Conservation (phyloP, 2,329 filamentous ascomycete species). For the Waltergamsia citrina region DNA sequence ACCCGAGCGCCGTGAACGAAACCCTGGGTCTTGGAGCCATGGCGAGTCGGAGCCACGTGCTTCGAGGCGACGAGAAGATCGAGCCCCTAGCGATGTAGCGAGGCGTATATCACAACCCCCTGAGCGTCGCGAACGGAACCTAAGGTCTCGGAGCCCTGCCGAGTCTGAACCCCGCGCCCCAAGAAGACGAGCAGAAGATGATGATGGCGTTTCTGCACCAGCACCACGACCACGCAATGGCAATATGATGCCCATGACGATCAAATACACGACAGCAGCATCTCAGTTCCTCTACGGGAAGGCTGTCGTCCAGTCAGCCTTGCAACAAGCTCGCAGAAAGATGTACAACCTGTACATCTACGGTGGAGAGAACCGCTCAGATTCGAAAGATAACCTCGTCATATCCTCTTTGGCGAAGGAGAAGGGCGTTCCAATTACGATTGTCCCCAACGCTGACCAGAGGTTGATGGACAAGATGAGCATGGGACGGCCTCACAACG, state of each 20-base stretch:
- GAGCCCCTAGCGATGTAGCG: not conserved
- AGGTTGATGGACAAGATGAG: slow-evolving; percentile 77
- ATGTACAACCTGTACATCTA: slow-evolving; percentile 81
- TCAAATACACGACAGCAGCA: slow-evolving; percentile 66
- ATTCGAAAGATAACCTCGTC: slow-evolving; percentile 31
- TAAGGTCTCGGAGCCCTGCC: no score
- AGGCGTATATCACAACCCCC: no score
- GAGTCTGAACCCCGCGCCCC: no score
- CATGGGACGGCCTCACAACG: slow-evolving; percentile 77
- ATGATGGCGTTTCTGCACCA: not conserved
- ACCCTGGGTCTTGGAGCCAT: no score
- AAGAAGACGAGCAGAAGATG: not conserved
- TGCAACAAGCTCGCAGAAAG: slow-evolving; percentile 57
- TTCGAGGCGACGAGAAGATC: not conserved
- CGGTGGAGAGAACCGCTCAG: slow-evolving; percentile 43
- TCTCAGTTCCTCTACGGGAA: slow-evolving; percentile 88
- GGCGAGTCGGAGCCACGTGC: no score
- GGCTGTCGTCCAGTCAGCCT: slow-evolving; percentile 69
- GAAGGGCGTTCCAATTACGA: slow-evolving; percentile 42
- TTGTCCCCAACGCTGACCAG: slow-evolving; percentile 51
- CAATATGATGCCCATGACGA: slow-evolving; percentile 24
- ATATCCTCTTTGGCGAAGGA: slow-evolving; percentile 36
- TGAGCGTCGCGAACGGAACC: no score
- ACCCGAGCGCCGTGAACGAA: no score
- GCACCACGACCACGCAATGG: slow-evolving; percentile 13